Evolutionary conservation across 2,329 filamentous ascomycete genomes (phyloP), one percentile per base, ranked within the genome.

Genomic region (Fusarium ambrosium): DNA sequence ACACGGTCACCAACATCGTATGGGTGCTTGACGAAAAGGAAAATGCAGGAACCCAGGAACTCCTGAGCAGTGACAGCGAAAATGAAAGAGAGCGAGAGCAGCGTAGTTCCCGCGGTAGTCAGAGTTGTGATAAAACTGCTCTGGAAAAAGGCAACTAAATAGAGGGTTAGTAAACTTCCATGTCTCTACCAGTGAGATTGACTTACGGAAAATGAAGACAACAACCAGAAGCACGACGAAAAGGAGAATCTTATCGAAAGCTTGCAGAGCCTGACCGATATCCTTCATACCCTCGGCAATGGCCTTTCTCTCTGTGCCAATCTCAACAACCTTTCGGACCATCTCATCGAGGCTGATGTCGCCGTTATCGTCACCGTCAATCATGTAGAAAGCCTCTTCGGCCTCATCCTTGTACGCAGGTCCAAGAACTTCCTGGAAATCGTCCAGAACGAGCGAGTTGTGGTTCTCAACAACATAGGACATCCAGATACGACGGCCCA

Each of bases 11-110:
- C 95, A 24, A 98, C 95, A 81, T 99, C 97, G 82, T 94, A 98
- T 0, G 97, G 96, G 82, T 99, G 97, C 87, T 99, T 99, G 86
- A 98, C 95, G 79, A 99, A 99, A 2, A 99, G 87, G 87, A 99
- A 99, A 80, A 99, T 98, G 86, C 96, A 98, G 41, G 95, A 98
- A 79, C 96, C 96, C n/a, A 99, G 90, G 73, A 99, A 93, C 83
- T 99, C 97, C 84, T 98, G 95, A 4, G 93, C 92, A 2, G 95
- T 98, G 66, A 93, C 93, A 27, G 95, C 92, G 82, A 99, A 98
- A 77, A 98, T 93, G 85, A 99, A 99, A 5, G 96, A 98, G n/a
- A 98, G 87, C 7, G 96, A 98, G 11, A 99, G 91, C 48, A 99
- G 89, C 0, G 97, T 93, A 2, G 97, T 98, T 73, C 96, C 96